phyloP scores from a whole-genome alignment of 164 flowering plant species.

The Chimonanthus salicifolius region DNA sequence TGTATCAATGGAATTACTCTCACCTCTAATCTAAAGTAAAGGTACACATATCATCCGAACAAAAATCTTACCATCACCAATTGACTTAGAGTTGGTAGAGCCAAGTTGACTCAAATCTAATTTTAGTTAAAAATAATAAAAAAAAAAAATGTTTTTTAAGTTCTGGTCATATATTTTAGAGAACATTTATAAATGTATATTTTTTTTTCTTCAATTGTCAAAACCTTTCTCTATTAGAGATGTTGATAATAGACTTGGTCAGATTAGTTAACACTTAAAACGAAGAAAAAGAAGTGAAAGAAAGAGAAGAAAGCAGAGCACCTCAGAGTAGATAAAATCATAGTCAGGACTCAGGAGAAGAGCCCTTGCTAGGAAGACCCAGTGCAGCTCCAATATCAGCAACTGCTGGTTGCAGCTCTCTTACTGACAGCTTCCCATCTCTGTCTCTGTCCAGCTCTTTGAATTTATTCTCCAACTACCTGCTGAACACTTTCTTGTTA shows the following conservation, averaged over 20 bases:
- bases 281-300: not conserved
- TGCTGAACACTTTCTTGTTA: conserved; percentile 61
- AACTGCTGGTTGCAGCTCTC: conserved; percentile 78
- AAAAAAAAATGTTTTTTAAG: too few species aligned
- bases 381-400: conserved; percentile 82
- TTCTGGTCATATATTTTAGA: too few species aligned
- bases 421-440: conserved; percentile 72
- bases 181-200: too few species aligned
- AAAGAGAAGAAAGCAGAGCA: conserved; percentile 1
- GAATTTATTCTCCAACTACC: conserved; percentile 72
- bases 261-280: too few species aligned
- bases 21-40: too few species aligned
- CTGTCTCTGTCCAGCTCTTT: conserved; percentile 56
- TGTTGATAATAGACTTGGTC: too few species aligned
- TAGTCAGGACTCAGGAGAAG: conserved; percentile 69
- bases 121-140: too few species aligned
- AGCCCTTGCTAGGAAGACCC: conserved; percentile 74
- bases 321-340: conserved; percentile 80
- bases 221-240: not conserved
- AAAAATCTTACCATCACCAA: too few species aligned
- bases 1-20: too few species aligned
- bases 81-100: too few species aligned
- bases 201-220: not conserved
- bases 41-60: too few species aligned
- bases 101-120: too few species aligned